phyloP scores from a whole-genome alignment of 164 flowering plant genomes.

The Macadamia tetraphylla region DNA sequence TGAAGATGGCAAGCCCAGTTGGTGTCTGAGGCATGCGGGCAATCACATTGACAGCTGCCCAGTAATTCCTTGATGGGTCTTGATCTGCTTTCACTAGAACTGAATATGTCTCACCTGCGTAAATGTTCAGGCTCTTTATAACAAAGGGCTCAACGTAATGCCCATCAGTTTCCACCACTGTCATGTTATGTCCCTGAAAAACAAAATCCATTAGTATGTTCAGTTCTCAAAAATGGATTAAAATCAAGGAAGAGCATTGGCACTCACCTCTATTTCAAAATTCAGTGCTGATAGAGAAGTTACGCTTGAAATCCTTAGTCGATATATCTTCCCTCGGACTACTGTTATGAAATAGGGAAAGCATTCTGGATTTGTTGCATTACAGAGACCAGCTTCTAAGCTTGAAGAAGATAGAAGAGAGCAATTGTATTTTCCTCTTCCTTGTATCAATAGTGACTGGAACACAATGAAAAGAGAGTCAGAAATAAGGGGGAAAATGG shows the following conservation, averaged over 20 bases:
- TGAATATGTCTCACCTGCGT: slow-evolving; percentile 85
- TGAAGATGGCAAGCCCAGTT: slow-evolving; percentile 50
- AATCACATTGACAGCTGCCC: slow-evolving; percentile 47
- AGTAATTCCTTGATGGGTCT: slow-evolving; percentile 63
- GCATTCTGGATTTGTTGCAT: slow-evolving; percentile 56
- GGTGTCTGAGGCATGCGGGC: slow-evolving; percentile 45
- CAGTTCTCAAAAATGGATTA: neutral
- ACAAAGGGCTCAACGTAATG: slow-evolving; percentile 74
- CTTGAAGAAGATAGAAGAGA: slow-evolving; percentile 18
- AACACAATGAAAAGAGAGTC: slow-evolving; percentile 2
- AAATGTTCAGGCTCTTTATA: slow-evolving; percentile 55
- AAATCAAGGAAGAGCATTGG: neutral
- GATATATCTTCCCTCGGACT: slow-evolving; percentile 72
- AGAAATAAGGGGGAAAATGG: slow-evolving; percentile 10
- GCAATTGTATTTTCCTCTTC: slow-evolving; percentile 74
- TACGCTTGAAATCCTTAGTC: slow-evolving; percentile 64
- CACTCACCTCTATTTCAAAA: slow-evolving; percentile 65
- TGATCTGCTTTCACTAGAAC: slow-evolving; percentile 66
- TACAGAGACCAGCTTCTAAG: slow-evolving; percentile 34
- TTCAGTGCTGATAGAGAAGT: slow-evolving; percentile 73
- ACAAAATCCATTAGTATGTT: neutral
- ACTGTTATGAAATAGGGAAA: slow-evolving; percentile 49
- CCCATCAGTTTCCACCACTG: slow-evolving; percentile 89
- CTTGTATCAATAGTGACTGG: slow-evolving; percentile 86
- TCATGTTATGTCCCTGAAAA: slow-evolving; percentile 77